These are phyloP conservation scores for Vicia faba DNA, from an alignment of 306 rosid species.

Conservation along the genomic window DNA sequence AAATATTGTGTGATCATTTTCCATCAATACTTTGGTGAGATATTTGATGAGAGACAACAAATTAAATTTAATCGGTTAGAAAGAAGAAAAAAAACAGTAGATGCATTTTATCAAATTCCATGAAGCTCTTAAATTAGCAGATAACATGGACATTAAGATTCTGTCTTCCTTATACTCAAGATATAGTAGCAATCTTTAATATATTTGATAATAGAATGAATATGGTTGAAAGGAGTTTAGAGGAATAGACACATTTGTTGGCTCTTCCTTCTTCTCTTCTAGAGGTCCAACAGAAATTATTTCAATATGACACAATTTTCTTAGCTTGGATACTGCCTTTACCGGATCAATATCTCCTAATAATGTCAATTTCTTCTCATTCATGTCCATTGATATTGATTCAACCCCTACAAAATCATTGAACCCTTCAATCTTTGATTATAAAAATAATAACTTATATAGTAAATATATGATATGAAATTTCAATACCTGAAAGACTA, in stretches of 20 bases:
- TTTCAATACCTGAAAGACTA: slow-evolving; percentile 14
- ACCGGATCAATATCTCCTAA: background rate
- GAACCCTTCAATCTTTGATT: too few relatives aligned
- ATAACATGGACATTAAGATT: background rate
- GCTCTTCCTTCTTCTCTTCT: slow-evolving; percentile 47
- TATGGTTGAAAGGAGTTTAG: background rate
- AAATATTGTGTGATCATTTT: too few relatives aligned
- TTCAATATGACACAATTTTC: slow-evolving; percentile 27
- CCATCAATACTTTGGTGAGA: too few relatives aligned
- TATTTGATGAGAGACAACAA: too few relatives aligned
- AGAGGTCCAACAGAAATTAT: slow-evolving; percentile 61
- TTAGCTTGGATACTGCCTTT: background rate
- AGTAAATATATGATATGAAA: background rate
- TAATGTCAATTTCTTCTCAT: slow-evolving; percentile 6
- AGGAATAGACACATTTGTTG: slow-evolving; percentile 12
- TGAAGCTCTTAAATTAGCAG: too few relatives aligned
- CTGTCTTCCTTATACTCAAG: slow-evolving; percentile 42
- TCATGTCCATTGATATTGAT: background rate
- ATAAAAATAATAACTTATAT: too few relatives aligned
- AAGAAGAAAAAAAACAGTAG: too few relatives aligned
- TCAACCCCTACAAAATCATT: slow-evolving; percentile 9
- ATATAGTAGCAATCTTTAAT: slow-evolving; percentile 6
- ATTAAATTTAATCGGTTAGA: too few relatives aligned
- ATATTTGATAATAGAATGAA: slow-evolving; percentile 20
- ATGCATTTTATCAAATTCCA: too few relatives aligned